Percentiles rank a stretch among this genome's conserved stretches.
These are phyloP conservation scores for Trametes polyzona DNA, from an alignment of 1,284 basidiomycete genomes.

Conservation along the genomic window DNA sequence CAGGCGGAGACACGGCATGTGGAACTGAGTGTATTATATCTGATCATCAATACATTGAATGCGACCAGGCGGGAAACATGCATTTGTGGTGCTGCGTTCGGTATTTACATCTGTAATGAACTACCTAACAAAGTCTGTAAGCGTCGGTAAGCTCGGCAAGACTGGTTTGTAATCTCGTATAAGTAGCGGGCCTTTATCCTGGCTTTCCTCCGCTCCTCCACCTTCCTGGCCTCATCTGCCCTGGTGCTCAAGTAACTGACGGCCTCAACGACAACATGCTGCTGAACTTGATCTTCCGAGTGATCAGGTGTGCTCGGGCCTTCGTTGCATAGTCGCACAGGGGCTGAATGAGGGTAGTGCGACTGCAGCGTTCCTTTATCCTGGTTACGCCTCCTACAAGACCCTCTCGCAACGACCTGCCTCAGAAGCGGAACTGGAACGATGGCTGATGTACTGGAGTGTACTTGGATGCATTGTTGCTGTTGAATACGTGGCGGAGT, in stretches of 20 bases:
- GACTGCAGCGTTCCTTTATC: constrained; percentile 77
- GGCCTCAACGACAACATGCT: constrained; percentile 29
- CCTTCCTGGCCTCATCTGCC: constrained; percentile 4
- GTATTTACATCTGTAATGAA: too few relatives aligned
- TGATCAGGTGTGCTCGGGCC: constrained; percentile 27
- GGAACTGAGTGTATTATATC: constrained; percentile 11
- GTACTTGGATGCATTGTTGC: constrained; percentile 79
- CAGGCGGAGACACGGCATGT: not conserved
- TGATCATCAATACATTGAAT: too few relatives aligned
- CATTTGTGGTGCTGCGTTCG: too few relatives aligned
- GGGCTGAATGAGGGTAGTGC: constrained; percentile 47
- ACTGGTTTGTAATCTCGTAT: constrained; percentile 3
- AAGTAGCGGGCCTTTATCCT: constrained; percentile 1
- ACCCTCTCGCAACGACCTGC: constrained; percentile 78
- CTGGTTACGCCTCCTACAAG: constrained; percentile 87
- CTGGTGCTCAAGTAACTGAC: not conserved
- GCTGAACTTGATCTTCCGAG: constrained; percentile 34
- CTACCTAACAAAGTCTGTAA: too few relatives aligned
- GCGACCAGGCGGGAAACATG: constrained; percentile 15
- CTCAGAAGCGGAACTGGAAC: constrained; percentile 76
- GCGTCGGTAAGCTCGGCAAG: too few relatives aligned
- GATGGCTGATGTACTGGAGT: constrained; percentile 92
- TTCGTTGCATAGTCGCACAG: not conserved
- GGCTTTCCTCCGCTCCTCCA: constrained; percentile 18
- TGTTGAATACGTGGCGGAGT: constrained; percentile 79